phyloP scores from a whole-genome alignment of 345 rosid genomes.

The Eucalyptus guilfoylei region DNA sequence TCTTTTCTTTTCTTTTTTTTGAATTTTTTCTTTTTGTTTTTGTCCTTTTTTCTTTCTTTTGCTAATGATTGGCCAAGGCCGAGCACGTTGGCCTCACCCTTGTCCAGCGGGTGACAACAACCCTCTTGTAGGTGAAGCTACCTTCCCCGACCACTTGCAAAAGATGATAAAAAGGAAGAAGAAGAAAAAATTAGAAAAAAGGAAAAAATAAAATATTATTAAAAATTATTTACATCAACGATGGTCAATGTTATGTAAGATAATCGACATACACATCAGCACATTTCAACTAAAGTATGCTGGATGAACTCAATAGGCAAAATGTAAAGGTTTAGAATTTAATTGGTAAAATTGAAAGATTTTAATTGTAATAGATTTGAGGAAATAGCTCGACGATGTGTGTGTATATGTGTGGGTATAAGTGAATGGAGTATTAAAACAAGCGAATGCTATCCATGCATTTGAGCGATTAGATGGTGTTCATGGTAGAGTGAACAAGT shows the following conservation, averaged over 20 bases:
- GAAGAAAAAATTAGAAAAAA: no score
- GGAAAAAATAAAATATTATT: fast-evolving
- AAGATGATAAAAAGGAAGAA: no score
- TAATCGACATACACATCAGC: fast-evolving
- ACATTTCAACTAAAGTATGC: background rate
- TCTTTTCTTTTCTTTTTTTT: no score
- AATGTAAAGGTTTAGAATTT: fast-evolving
- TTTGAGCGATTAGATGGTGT: background rate
- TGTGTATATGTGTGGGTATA: fast-evolving
- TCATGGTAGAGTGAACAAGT: background rate
- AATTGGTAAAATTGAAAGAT: no score
- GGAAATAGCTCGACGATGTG: fast-evolving
- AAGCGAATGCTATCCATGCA: background rate
- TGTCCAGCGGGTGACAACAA: no score
- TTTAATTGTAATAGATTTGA: background rate
- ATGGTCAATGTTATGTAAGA: fast-evolving
- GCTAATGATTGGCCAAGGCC: no score
- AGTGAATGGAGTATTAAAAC: background rate
- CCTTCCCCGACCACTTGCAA: no score
- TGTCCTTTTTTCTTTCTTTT: no score
- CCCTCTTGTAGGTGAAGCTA: no score
- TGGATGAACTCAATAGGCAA: background rate
- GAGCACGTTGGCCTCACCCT: fast-evolving
- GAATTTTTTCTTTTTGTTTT: no score
- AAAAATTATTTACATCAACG: fast-evolving